These are phyloP conservation scores for Candida michaelii DNA, from an alignment of 805 yeast species.

Conservation along the genomic window DNA sequence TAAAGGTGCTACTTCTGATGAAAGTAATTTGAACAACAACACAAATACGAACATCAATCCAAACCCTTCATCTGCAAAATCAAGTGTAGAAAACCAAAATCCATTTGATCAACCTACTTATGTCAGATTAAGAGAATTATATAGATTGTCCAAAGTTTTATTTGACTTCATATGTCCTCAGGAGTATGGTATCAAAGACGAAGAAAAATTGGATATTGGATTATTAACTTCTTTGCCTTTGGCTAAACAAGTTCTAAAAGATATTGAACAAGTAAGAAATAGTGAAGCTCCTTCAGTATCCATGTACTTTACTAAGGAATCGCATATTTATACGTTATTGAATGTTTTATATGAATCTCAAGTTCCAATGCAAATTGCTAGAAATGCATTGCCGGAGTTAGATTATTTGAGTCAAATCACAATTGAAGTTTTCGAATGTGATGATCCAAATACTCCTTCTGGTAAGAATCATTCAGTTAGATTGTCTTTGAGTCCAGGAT, in stretches of 20 bases:
- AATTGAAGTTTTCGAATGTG: slow-evolving; percentile 87
- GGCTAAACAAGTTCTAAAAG: slow-evolving; percentile 81
- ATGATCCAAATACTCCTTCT: slow-evolving; percentile 57
- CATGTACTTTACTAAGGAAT: slow-evolving; percentile 93
- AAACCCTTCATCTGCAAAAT: slow-evolving; percentile 15
- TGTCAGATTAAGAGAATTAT: slow-evolving; percentile 81
- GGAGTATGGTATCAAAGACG: slow-evolving; percentile 95
- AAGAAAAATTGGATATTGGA: slow-evolving; percentile 95
- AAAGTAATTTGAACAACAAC: slow-evolving; percentile 18
- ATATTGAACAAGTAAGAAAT: slow-evolving; percentile 75
- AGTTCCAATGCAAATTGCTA: slow-evolving; percentile 90
- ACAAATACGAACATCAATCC: slow-evolving; percentile 19
- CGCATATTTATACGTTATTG: slow-evolving; percentile 90
- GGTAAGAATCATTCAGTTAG: slow-evolving; percentile 86
- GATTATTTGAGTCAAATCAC: slow-evolving; percentile 93
- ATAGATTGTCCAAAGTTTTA: slow-evolving; percentile 84
- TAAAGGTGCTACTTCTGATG: slow-evolving; percentile 37
- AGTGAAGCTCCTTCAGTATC: slow-evolving; percentile 81
- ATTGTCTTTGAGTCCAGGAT: slow-evolving; percentile 93
- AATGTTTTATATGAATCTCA: slow-evolving; percentile 91
- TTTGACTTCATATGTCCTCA: slow-evolving; percentile 98
- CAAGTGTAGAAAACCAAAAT: slow-evolving; percentile 18
- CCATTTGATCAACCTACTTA: slow-evolving; percentile 78
- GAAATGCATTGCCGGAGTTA: slow-evolving; percentile 94
- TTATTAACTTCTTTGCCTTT: slow-evolving; percentile 89